Evolutionary conservation across 2,329 filamentous ascomycete species (phyloP).

Genomic region (Plenodomus tracheiphilus): DNA sequence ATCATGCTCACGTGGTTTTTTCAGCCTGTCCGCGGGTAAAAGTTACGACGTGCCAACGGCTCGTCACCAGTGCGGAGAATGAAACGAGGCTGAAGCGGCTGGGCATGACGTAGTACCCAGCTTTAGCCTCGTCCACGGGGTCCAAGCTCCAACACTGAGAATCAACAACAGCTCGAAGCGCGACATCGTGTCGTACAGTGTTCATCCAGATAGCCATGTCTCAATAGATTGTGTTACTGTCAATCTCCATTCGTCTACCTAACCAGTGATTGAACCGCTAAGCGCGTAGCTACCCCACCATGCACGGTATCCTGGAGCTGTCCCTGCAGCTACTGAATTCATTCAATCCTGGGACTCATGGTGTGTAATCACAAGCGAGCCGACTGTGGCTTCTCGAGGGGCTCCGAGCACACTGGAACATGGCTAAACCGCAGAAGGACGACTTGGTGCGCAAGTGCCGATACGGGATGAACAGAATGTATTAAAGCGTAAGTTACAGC

Average conservation of each 20-base stretch:
- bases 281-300: conserved; percentile 15
- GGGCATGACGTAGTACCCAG: background rate
- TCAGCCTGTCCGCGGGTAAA: background rate
- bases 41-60: too few relatives aligned
- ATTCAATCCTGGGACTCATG: conserved; percentile 16
- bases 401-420: background rate
- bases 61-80: background rate
- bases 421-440: conserved; percentile 8
- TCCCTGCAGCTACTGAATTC: conserved; percentile 29
- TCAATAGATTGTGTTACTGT: background rate
- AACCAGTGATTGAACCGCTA: background rate
- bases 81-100: background rate
- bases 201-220: background rate
- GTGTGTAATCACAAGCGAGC: conserved; percentile 13
- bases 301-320: conserved; percentile 30
- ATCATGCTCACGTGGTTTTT: background rate
- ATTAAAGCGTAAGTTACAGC: conserved; percentile 22
- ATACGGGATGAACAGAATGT: conserved; percentile 14
- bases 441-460: conserved; percentile 17
- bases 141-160: background rate
- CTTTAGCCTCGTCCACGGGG: background rate
- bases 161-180: background rate
- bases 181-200: background rate
- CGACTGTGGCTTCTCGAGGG: background rate
- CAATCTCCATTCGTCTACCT: background rate